Conservation (phyloP, 192 early-diverging fungal species). For the Backusella circina region DNA sequence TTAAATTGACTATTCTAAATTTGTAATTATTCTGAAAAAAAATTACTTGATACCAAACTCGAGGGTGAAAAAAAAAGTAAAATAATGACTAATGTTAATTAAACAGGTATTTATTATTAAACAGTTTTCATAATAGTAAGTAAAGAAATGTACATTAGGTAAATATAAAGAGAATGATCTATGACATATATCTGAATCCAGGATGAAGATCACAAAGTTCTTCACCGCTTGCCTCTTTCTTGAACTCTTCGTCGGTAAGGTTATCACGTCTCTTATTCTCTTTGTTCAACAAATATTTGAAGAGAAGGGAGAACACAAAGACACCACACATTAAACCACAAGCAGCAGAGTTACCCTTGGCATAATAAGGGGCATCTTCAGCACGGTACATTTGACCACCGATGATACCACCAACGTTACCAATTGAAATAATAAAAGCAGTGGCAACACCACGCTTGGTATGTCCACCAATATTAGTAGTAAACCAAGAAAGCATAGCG, state of each 20-base stretch:
- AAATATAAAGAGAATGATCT: background rate
- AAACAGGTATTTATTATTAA: background rate
- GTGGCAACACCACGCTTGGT: conserved; percentile 67
- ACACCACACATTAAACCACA: conserved; percentile 49
- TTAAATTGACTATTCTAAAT: background rate
- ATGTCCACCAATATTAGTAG: conserved; percentile 66
- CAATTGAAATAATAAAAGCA: conserved; percentile 63
- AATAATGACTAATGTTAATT: background rate
- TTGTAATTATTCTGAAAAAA: background rate
- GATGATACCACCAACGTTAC: conserved; percentile 71
- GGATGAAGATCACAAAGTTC: conserved; percentile 47
- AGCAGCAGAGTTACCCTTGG: conserved; percentile 43
- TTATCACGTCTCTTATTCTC: conserved; percentile 60
- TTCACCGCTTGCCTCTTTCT: conserved; percentile 33
- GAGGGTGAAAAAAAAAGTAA: background rate
- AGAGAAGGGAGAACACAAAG: conserved; percentile 41
- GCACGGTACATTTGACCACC: conserved; percentile 71
- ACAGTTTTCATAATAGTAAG: background rate
- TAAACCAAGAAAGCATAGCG: conserved; percentile 60
- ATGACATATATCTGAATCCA: conserved; percentile 35
- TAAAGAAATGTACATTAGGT: background rate
- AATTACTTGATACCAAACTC: background rate
- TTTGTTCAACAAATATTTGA: conserved; percentile 49
- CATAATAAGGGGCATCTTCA: conserved; percentile 53
- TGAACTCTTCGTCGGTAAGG: conserved; percentile 45